A percentile compares a stretch with the other conserved stretches of the same genome.
Evolutionary conservation across 495 filamentous ascomycete genomes (phyloP).

Genomic region (Patellaria atrata): DNA sequence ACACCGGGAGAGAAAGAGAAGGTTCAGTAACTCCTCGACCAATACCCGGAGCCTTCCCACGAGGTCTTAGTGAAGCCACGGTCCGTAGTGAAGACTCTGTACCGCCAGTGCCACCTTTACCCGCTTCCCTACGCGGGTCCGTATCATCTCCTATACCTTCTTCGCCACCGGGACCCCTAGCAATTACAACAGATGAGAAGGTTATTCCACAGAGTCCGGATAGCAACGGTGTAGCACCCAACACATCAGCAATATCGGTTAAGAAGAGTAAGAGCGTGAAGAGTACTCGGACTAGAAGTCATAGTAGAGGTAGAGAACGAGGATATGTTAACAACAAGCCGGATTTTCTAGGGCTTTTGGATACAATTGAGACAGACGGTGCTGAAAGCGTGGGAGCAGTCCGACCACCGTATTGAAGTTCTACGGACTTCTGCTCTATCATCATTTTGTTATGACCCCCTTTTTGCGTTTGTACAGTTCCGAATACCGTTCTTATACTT

Average conservation of each 20-base stretch:
- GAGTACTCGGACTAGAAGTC: slow-evolving; percentile 2
- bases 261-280: not conserved
- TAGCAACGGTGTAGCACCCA: slow-evolving; percentile 4
- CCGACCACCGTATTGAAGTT: no score
- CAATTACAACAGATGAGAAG: not conserved
- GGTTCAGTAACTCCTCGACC: slow-evolving; percentile 5
- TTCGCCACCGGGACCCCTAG: no score
- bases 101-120: slow-evolving; percentile 18
- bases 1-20: not conserved
- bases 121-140: slow-evolving; percentile 10
- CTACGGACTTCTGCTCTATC: no score
- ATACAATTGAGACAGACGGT: slow-evolving; percentile 19
- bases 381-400: no score
- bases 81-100: slow-evolving; percentile 1
- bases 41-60: not conserved
- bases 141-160: no score
- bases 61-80: not conserved
- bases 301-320: not conserved
- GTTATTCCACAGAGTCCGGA: slow-evolving; percentile 8
- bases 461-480: no score
- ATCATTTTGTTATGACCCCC: no score
- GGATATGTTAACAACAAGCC: slow-evolving; percentile 7
- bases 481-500: no score
- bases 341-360: slow-evolving; percentile 18
- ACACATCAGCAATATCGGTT: slow-evolving; percentile 1